A percentile compares a stretch with the other conserved stretches of the same genome.
Conservation (phyloP, 208 protist species). For the Wallacemonas sp. region DNA sequence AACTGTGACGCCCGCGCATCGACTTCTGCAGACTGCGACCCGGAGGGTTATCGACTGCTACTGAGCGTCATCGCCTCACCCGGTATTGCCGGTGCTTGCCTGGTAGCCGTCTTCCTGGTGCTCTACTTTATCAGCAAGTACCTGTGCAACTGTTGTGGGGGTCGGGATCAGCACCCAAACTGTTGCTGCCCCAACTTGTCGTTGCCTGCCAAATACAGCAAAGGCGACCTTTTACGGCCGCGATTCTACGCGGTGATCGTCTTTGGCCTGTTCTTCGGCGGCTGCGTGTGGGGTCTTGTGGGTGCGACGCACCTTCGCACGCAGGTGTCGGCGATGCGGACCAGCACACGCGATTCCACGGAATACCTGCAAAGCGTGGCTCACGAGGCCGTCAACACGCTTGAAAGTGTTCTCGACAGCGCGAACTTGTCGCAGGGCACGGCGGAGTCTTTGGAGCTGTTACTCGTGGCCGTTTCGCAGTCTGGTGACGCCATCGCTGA, state of each 20-base stretch:
- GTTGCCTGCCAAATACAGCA: conserved; percentile 36
- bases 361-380: background rate
- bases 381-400: background rate
- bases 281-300: conserved; percentile 24
- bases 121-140: conserved; percentile 42
- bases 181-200: conserved; percentile 34
- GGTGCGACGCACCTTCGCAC: conserved; percentile 5
- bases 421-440: background rate
- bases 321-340: background rate
- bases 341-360: background rate
- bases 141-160: conserved; percentile 49
- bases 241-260: conserved; percentile 18
- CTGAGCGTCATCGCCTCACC: background rate
- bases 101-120: conserved; percentile 11
- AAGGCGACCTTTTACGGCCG: conserved; percentile 36
- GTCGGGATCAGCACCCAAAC: conserved; percentile 28
- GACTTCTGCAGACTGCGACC: conserved; percentile 17
- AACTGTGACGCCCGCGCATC: conserved; percentile 20
- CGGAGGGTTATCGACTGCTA: conserved; percentile 11
- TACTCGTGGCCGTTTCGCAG: background rate
- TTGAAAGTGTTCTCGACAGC: background rate
- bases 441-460: background rate
- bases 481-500: background rate
- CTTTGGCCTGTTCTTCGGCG: conserved; percentile 15
- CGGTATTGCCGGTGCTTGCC: conserved; percentile 11